Percentiles rank a stretch among this genome's conserved stretches.
These are phyloP conservation scores for Pichia deserticola DNA, from an alignment of 805 yeast genomes.

Conservation along the genomic window DNA sequence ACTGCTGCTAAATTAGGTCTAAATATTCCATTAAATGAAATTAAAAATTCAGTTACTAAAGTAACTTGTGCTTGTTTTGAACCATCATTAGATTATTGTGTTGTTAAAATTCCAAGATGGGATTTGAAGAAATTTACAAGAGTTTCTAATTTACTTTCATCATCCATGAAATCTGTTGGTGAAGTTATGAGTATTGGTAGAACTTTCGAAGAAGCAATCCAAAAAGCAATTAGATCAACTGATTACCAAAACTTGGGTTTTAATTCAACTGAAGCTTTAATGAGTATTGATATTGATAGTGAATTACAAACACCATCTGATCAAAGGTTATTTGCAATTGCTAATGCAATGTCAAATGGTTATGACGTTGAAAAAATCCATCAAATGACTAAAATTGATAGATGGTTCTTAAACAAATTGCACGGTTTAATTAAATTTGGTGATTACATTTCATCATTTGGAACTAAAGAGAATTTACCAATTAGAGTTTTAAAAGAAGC, in stretches of 20 bases:
- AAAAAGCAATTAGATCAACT: slow-evolving; percentile 93
- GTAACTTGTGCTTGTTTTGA: slow-evolving; percentile 95
- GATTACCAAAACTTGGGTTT: slow-evolving; percentile 96
- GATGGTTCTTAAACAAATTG: slow-evolving; percentile 91
- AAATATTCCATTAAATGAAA: slow-evolving; percentile 85
- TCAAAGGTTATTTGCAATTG: slow-evolving; percentile 92
- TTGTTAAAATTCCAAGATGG: slow-evolving; percentile 98
- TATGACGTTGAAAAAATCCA: slow-evolving; percentile 90
- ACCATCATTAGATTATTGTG: slow-evolving; percentile 95
- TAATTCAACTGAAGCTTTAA: slow-evolving; percentile 72
- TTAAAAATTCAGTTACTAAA: slow-evolving; percentile 87
- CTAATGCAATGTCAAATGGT: slow-evolving; percentile 85
- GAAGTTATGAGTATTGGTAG: slow-evolving; percentile 98
- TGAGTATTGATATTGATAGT: slow-evolving; percentile 86
- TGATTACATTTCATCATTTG: slow-evolving; percentile 48
- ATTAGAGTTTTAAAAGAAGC: slow-evolving; percentile 65
- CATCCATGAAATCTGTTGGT: slow-evolving; percentile 98
- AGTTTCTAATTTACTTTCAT: slow-evolving; percentile 78
- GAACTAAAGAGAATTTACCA: slow-evolving; percentile 56
- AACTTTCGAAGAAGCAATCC: slow-evolving; percentile 95
- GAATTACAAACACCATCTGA: slow-evolving; percentile 97
- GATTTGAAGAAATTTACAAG: slow-evolving; percentile 92
- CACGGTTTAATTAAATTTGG: slow-evolving; percentile 69
- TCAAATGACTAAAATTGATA: slow-evolving; percentile 85
- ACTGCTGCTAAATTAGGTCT: slow-evolving; percentile 96